Percentiles rank a stretch among this genome's conserved stretches.
These are phyloP conservation scores for Falciphora oryzae DNA, from an alignment of 2,329 filamentous ascomycete species.

Conservation along the genomic window DNA sequence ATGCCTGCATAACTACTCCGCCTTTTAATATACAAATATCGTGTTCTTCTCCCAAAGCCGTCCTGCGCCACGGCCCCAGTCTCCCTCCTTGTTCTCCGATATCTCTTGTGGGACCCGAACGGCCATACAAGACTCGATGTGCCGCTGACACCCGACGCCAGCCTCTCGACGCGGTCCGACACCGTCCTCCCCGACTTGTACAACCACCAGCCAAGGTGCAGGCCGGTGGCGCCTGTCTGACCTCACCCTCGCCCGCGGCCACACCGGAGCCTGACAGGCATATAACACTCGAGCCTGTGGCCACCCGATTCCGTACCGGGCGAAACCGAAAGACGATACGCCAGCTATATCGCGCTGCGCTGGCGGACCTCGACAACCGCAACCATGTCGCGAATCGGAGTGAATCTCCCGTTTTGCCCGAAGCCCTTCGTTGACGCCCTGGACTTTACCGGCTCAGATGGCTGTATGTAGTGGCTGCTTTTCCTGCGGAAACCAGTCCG, in stretches of 20 bases:
- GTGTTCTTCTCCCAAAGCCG: not conserved
- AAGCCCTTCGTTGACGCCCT: not conserved
- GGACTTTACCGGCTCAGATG: conserved; percentile 10
- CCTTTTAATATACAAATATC: not conserved
- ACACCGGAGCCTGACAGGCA: not conserved
- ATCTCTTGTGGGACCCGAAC: not conserved
- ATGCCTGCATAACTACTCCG: not conserved
- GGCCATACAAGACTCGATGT: not conserved
- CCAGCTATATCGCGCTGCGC: not conserved
- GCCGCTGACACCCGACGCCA: conserved; percentile 1
- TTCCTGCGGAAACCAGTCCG: not conserved
- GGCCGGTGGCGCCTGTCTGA: not conserved
- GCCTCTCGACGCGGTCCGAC: not conserved
- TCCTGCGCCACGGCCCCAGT: not conserved
- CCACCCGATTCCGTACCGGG: not conserved
- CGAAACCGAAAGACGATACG: not conserved
- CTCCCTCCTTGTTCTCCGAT: not conserved
- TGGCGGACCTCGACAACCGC: not conserved
- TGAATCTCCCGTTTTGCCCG: conserved; percentile 1
- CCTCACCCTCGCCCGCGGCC: not conserved
- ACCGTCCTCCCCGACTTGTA: not conserved
- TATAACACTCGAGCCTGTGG: not conserved
- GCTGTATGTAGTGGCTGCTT: conserved; percentile 14
- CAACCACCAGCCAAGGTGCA: not conserved
- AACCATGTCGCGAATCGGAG: not conserved